Evolutionary conservation across 2,329 filamentous ascomycete genomes (phyloP).

Genomic region (Colletotrichum ledebouriae): DNA sequence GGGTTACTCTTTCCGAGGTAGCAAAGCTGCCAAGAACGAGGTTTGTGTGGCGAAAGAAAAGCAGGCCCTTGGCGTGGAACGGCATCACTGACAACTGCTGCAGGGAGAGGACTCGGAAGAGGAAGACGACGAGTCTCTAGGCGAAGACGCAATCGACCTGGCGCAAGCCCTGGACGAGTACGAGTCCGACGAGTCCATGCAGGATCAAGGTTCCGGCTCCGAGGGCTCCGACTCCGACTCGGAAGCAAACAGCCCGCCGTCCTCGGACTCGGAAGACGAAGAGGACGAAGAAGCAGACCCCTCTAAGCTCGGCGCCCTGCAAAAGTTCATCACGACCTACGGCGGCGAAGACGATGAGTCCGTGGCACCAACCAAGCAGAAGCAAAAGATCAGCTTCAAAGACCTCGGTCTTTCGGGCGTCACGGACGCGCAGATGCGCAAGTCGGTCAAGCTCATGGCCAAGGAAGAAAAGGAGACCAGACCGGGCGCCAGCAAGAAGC

Average conservation of each 20-base stretch:
- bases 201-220: constrained; percentile 54
- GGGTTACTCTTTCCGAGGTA: constrained; percentile 73
- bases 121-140: constrained; percentile 69
- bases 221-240: constrained; percentile 58
- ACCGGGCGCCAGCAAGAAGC: constrained; percentile 70
- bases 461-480: constrained; percentile 69
- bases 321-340: constrained; percentile 78
- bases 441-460: constrained; percentile 80
- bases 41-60: constrained; percentile 10
- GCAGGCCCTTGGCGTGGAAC: background rate
- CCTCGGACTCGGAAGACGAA: constrained; percentile 61
- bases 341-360: constrained; percentile 69
- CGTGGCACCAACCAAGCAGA: constrained; percentile 45
- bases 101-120: constrained; percentile 69
- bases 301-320: constrained; percentile 74
- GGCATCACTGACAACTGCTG: constrained; percentile 51
- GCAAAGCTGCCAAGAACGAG: constrained; percentile 54
- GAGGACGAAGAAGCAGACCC: constrained; percentile 64
- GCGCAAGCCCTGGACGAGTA: constrained; percentile 69
- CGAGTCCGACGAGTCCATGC: constrained; percentile 63
- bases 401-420: constrained; percentile 80
- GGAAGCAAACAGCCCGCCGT: constrained; percentile 62
- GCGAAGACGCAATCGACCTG: constrained; percentile 71
- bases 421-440: constrained; percentile 81
- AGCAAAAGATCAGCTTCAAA: constrained; percentile 76